These are phyloP conservation scores for Candida dubliniensis DNA, from an alignment of 1,139 yeast species.

Conservation along the genomic window DNA sequence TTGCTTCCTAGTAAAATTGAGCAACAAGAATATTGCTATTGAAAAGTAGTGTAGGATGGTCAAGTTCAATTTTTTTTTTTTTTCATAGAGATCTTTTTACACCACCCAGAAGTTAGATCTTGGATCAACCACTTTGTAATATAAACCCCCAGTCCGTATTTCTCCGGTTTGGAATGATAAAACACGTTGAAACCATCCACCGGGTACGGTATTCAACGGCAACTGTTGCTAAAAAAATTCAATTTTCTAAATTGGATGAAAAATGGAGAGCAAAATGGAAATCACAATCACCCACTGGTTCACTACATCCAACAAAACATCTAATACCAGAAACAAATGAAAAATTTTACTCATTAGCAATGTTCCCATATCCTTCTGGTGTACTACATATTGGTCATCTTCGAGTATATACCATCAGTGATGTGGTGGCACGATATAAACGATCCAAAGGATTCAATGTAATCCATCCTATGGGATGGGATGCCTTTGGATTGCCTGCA, in stretches of 20 bases:
- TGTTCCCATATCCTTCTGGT: constrained; percentile 98
- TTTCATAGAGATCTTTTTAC: too few relatives aligned
- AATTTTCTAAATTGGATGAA: constrained; percentile 30
- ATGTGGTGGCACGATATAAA: constrained; percentile 75
- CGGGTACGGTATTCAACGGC: background rate
- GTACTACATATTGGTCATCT: constrained; percentile 89
- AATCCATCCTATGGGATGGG: constrained; percentile 99
- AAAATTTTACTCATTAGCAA: constrained; percentile 68
- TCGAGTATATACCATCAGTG: constrained; percentile 88
- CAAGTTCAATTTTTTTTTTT: constrained; percentile 7
- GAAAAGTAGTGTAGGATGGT: too few relatives aligned
- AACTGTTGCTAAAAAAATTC: background rate
- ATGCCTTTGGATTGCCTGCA: constrained; percentile 97
- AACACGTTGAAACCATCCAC: background rate
- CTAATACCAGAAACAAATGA: constrained; percentile 19
- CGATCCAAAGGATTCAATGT: constrained; percentile 76
- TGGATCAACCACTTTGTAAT: background rate
- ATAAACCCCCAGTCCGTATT: background rate
- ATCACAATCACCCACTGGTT: constrained; percentile 32
- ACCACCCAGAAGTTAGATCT: too few relatives aligned
- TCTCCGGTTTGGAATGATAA: background rate
- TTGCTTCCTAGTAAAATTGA: too few relatives aligned
- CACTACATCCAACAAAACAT: constrained; percentile 48
- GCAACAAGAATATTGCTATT: too few relatives aligned
- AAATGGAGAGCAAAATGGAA: constrained; percentile 60